Percentiles rank a stretch among this genome's conserved stretches.
phyloP scores from a whole-genome alignment of 495 filamentous ascomycete species.

The Aspergillus incahuasiensis region DNA sequence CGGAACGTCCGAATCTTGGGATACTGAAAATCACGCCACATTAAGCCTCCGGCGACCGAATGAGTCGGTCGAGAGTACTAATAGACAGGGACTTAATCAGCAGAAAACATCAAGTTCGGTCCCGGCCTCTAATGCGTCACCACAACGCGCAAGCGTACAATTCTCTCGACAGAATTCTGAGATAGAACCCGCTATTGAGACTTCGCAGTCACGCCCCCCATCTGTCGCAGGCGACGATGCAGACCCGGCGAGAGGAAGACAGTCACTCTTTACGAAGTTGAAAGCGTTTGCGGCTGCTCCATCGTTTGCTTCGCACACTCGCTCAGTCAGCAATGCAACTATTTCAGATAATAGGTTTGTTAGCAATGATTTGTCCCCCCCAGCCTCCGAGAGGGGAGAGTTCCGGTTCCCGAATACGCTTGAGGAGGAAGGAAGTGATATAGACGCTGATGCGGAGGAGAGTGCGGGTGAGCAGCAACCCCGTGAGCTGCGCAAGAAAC shows the following conservation, averaged over 20 bases:
- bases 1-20: constrained; percentile 17
- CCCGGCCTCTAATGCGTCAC: constrained; percentile 38
- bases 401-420: constrained; percentile 50
- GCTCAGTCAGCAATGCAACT: constrained; percentile 40
- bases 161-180: constrained; percentile 52
- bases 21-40: constrained; percentile 22
- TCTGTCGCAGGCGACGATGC: constrained; percentile 57
- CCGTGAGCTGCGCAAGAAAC: constrained; percentile 42
- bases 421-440: constrained; percentile 62
- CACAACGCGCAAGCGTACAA: constrained; percentile 58
- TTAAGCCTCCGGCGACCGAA: constrained; percentile 27
- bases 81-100: constrained; percentile 19
- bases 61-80: constrained; percentile 21
- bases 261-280: constrained; percentile 63
- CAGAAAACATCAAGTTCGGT: constrained; percentile 27
- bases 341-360: constrained; percentile 28
- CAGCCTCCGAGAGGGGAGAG: constrained; percentile 47
- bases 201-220: constrained; percentile 46
- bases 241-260: constrained; percentile 49
- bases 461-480: constrained; percentile 45
- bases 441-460: constrained; percentile 75
- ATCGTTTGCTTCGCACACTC: constrained; percentile 37
- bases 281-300: constrained; percentile 51
- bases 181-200: constrained; percentile 33
- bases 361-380: constrained; percentile 30